phyloP scores from a whole-genome alignment of 2,329 filamentous ascomycete species.

The Davidsoniella neocaledoniae region DNA sequence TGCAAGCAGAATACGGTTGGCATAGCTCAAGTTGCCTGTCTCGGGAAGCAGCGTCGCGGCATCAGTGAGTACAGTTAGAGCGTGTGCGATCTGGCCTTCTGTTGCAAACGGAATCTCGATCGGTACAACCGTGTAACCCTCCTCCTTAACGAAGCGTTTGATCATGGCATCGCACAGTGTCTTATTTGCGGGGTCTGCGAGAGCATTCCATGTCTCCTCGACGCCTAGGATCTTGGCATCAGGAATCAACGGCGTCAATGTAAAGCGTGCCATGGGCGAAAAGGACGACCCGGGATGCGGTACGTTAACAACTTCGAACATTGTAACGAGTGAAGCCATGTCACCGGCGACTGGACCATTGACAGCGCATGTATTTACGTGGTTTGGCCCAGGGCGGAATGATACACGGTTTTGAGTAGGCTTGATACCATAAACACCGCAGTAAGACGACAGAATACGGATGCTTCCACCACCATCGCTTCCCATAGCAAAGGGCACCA shows the following conservation, averaged over 20 bases:
- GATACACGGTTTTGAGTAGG: slow-evolving; percentile 52
- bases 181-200: slow-evolving; percentile 26
- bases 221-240: slow-evolving; percentile 41
- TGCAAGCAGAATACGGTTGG: slow-evolving; percentile 49
- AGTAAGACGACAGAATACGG: slow-evolving; percentile 55
- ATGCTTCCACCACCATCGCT: slow-evolving; percentile 61
- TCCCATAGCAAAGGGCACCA: slow-evolving; percentile 56
- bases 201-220: slow-evolving; percentile 44
- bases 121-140: slow-evolving; percentile 36
- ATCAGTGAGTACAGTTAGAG: slow-evolving; percentile 56
- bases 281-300: slow-evolving; percentile 46
- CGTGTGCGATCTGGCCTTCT: slow-evolving; percentile 56
- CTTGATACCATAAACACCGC: slow-evolving; percentile 60
- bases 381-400: slow-evolving; percentile 38
- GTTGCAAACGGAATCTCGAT: slow-evolving; percentile 40
- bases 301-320: slow-evolving; percentile 46
- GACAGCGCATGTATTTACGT: slow-evolving; percentile 45
- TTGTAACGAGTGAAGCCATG: slow-evolving; percentile 47
- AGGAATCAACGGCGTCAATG: slow-evolving; percentile 15
- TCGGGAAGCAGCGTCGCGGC: slow-evolving; percentile 30
- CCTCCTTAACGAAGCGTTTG: slow-evolving; percentile 33
- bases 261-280: slow-evolving; percentile 20
- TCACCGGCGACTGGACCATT: slow-evolving; percentile 51
- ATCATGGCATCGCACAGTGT: slow-evolving; percentile 27
- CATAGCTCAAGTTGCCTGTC: slow-evolving; percentile 33